Evolutionary conservation across 805 yeast species (phyloP), one percentile per base, ranked within the genome.

Genomic region (Yamadazyma phyllophila): DNA sequence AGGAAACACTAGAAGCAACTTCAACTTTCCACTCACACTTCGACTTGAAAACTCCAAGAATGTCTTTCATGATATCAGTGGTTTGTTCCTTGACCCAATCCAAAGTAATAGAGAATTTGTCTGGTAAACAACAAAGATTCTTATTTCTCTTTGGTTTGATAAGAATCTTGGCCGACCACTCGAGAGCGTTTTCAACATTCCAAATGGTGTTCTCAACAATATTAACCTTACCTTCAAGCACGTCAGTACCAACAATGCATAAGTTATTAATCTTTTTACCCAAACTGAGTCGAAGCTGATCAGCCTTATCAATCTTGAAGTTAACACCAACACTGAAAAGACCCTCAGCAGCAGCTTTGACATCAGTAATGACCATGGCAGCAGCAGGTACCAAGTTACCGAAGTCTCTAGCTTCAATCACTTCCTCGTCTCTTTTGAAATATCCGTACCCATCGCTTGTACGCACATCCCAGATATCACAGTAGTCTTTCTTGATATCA

Each of bases 71-170:
- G 14, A 39, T 16, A 17, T 45, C 48, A 33, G 39, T 41, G 6
- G 31, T 30, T 14, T 31, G 26, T 26, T 49, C 44, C 17, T 26
- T 26, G 16, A 34, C 15, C 53, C 50, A 50, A 7, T 47, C 49
- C 38, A 47, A 47, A n/a, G 46, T 33, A 41, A 61, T 55, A 13
- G 49, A 47, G 47, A 61, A 59, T 30, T 48, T 51, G 26, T 48
- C 43, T 29, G 65, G 66, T 41, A 61, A 56, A 53, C 65, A 60
- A 53, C 56, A 56, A 44, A 51, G 49, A 30, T 54, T 55, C 14
- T 44, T 33, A 15, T 50, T 40, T 30, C 37, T 40, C 17, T 46
- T 44, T 30, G 64, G 59, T 41, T 55, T 49, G 16, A 62, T 54
- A 7, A 57, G 36, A 39, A 62, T 44, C 16, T 57, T 44, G 16